These are phyloP conservation scores for Aaosphaeria arxii DNA, from an alignment of 2,329 filamentous ascomycete genomes.

Conservation along the genomic window DNA sequence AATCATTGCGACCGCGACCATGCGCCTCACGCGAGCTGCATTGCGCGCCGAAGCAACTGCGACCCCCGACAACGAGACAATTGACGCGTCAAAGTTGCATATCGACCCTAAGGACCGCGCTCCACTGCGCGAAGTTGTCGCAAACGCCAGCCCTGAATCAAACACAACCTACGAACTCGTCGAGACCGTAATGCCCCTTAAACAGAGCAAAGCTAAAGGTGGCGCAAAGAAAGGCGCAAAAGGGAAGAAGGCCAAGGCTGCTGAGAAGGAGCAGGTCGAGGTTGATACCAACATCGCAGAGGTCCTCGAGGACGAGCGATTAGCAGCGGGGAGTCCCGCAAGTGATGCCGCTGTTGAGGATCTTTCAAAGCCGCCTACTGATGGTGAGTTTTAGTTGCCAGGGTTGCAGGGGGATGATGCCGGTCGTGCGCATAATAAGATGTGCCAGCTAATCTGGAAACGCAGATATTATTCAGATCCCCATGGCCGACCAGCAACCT, in stretches of 20 bases:
- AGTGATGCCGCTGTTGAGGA: constrained; percentile 20
- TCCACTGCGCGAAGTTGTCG: constrained; percentile 41
- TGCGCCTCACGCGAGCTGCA: constrained; percentile 46
- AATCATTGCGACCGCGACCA: constrained; percentile 9
- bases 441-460: constrained; percentile 10
- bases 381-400: constrained; percentile 14
- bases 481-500: constrained; percentile 18
- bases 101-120: constrained; percentile 26
- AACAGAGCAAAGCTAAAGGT: constrained; percentile 28
- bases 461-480: constrained; percentile 17
- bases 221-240: constrained; percentile 29
- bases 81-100: constrained; percentile 23
- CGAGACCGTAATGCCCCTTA: constrained; percentile 27
- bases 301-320: constrained; percentile 18
- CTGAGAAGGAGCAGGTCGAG: constrained; percentile 10
- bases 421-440: constrained; percentile 4
- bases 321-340: constrained; percentile 14
- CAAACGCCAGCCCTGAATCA: constrained; percentile 25
- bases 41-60: constrained; percentile 37
- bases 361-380: constrained; percentile 7
- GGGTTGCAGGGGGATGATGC: neutral
- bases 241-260: constrained; percentile 21
- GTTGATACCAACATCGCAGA: constrained; percentile 10
- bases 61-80: constrained; percentile 35
- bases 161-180: constrained; percentile 13